Base-by-base conservation (phyloP, 2,329 filamentous ascomycete species). In the Erysiphe pisi region DNA sequence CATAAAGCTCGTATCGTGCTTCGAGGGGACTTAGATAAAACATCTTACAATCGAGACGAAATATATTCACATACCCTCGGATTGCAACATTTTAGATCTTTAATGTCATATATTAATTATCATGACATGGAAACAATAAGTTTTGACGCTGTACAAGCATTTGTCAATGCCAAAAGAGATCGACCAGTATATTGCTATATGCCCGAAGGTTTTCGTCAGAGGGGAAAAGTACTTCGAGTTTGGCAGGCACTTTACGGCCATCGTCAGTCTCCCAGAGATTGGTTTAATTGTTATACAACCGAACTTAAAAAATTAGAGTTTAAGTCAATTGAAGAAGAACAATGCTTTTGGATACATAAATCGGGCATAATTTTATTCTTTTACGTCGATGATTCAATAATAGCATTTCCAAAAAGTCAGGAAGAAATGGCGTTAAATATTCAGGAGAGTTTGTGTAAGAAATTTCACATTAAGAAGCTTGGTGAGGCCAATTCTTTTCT, bases 111-210 rank as follows among this genome's bases (percentile, higher is more conserved):
- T 74, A 74, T 74, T 14, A 74, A 49, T 45, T 74, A 49, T 47
- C 28, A 49, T 25, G 36, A 74, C 18, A 49, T 74, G 70, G 71
- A 75, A 22, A 75, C 45, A 28, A 22, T 75, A 4, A 75, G 71
- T 58, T 75, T 75, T 28, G 71, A 75, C 40, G 71, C 71, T 52
- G 45, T 75, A 9, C 71, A 75, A 36, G 71, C 45, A 20, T 75
- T 75, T 75, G 16, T 75, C 9, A 74, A 74, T n/a, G 43, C 43
- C 4, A 20, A 40, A 74, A 71, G 70, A 49, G 70, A 74, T 22
- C 45, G 47, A 52, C 43, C 70, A 40, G 14, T 74, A 7, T 74
- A 74, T 16, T 49, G 70, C n/a, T 74, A 74, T 28, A 74, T 74
- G 70, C 70, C 43, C 8, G 45, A 49, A 25, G 45, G 45, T n/a